These are phyloP conservation scores for Silene uniflora DNA, from an alignment of 148 eudicot species.

Conservation along the genomic window DNA sequence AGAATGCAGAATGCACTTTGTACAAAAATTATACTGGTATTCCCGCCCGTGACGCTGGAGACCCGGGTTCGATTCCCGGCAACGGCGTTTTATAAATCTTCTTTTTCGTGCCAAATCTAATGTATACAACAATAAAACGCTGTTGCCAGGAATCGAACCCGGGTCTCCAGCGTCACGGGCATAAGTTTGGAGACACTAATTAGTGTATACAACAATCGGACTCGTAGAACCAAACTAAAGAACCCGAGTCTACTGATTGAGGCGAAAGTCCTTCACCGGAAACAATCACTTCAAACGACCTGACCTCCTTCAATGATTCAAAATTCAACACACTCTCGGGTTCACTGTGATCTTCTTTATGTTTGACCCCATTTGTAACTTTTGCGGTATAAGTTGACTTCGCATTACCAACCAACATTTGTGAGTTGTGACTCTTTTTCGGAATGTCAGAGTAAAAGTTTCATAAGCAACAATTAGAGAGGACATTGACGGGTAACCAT, in stretches of 20 bases:
- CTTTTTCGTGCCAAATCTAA: too few relatives aligned
- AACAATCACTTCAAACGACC: conserved; percentile 36
- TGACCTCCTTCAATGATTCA: conserved; percentile 27
- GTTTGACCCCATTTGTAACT: not conserved
- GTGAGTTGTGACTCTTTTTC: conserved; percentile 55
- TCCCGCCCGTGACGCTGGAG: conserved; percentile 99
- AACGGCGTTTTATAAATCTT: conserved; percentile 82
- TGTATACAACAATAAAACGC: conserved; percentile 48
- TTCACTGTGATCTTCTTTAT: conserved; percentile 23
- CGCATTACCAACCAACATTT: conserved; percentile 42
- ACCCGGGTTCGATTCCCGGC: conserved; percentile 99
- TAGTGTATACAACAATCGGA: conserved; percentile 39
- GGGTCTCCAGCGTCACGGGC: conserved; percentile 99
- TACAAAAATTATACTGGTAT: too few relatives aligned
- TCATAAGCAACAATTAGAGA: not conserved
- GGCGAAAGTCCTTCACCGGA: not conserved
- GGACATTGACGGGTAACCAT: conserved; percentile 57
- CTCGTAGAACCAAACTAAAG: conserved; percentile 48
- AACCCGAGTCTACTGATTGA: conserved; percentile 12
- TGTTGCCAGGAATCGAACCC: conserved; percentile 99
- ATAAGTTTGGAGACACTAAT: not conserved
- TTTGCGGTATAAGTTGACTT: conserved; percentile 41
- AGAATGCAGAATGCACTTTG: too few relatives aligned
- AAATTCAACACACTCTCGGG: conserved; percentile 35
- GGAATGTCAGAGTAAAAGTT: conserved; percentile 20